Base-by-base conservation (phyloP, 176 grass and related monocot genomes). In the Avena sativa region DNA sequence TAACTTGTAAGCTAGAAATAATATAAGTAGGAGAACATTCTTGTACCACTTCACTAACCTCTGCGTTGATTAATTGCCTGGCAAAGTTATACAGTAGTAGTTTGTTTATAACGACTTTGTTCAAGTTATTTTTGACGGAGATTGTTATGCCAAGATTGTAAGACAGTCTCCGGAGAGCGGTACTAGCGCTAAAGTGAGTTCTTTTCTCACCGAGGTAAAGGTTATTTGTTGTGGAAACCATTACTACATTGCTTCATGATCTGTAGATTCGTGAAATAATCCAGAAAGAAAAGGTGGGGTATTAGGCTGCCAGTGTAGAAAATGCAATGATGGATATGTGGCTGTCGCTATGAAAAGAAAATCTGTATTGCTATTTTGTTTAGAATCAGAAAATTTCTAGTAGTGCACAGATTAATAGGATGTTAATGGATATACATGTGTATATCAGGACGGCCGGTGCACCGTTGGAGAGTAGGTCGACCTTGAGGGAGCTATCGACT, bases 1-100 rank as follows among this genome's bases (percentile, higher is more conserved):
- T 84, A 69, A 50, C 46, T 77, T 8, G 50, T 84, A 76, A 60
- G 40, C 81, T 60, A 71, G 80, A 69, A 50, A 73, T 88, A 26
- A 63, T 76, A 8, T 34, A 85, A 78, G 70, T 85, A 81, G 50
- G 28, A 55, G 50, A 81, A 61, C 43, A 69, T 44, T 47, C 43
- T 44, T 68, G 67, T 81, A 57, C 30, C n/a, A 55, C 62, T 12
- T 63, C 10, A 81, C 30, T 14, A 30, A 17, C 49, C 62, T 34
- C 51, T 25, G 32, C 78, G 60, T 79, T 55, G 16, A 78, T 51
- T 60, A 66, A 66, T 76, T 84, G 81, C 87, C 81, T 53, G 26
- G 21, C 77, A 62, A 62, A 85, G 77, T 46, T 59, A 40, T 44
- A 43, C 40, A 14, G 1, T 61, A 15, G 1, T 71, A 43, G 40